Evolutionary conservation across 208 protist species (phyloP).

Genomic region (Leishmania tropica): DNA sequence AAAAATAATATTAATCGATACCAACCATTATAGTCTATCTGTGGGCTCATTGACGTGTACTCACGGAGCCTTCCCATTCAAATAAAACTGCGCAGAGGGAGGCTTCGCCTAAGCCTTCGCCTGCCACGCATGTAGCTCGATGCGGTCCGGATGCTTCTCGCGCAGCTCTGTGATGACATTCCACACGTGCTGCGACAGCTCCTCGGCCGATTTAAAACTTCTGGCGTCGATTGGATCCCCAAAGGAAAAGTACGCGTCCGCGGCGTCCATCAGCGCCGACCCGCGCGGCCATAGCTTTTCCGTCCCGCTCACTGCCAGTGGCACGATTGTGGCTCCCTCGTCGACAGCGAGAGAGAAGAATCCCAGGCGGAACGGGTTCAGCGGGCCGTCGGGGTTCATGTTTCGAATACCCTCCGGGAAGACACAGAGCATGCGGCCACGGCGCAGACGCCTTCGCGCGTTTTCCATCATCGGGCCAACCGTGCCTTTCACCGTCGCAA

Average conservation of each 20-base stretch:
- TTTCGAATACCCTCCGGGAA: slow-evolving; percentile 88
- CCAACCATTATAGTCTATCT: not conserved
- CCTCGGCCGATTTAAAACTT: slow-evolving; percentile 68
- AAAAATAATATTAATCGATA: not conserved
- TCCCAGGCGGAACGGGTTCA: slow-evolving; percentile 79
- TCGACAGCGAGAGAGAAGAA: slow-evolving; percentile 84
- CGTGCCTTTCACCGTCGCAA: slow-evolving; percentile 81
- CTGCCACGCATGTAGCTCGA: slow-evolving; percentile 25
- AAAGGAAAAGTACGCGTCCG: slow-evolving; percentile 71
- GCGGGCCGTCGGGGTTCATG: slow-evolving; percentile 57
- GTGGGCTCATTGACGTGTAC: too few relatives aligned
- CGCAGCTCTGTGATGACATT: slow-evolving; percentile 67
- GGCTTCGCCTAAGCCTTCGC: not conserved
- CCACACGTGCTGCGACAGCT: slow-evolving; percentile 62
- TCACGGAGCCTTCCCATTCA: not conserved
- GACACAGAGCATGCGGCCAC: slow-evolving; percentile 79
- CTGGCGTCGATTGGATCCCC: slow-evolving; percentile 69
- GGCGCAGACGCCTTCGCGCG: slow-evolving; percentile 60
- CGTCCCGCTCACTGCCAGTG: slow-evolving; percentile 79
- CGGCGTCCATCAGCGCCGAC: slow-evolving; percentile 54
- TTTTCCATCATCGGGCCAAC: slow-evolving; percentile 84
- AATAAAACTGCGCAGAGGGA: not conserved
- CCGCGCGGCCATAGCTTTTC: slow-evolving; percentile 72
- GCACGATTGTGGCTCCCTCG: slow-evolving; percentile 79
- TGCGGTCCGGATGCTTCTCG: slow-evolving; percentile 74